Conservation (phyloP, 2,329 filamentous ascomycete species). For the Scedosporium dehoogii region DNA sequence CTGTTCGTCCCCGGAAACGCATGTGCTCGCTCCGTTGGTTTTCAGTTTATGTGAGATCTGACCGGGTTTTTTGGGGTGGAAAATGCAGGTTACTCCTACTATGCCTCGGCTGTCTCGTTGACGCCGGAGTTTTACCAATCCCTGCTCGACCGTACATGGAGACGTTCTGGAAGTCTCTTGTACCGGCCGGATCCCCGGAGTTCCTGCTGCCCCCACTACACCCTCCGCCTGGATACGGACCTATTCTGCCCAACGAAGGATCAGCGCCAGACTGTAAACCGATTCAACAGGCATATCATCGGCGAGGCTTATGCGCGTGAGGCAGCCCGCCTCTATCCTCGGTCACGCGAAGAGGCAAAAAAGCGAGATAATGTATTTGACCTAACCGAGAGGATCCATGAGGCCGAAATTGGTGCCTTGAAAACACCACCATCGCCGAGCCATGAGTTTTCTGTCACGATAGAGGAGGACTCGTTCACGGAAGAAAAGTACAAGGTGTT, state of each 20-base stretch:
- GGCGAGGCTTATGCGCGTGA: conserved; percentile 59
- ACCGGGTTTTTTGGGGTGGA: not conserved
- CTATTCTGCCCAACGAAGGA: conserved; percentile 58
- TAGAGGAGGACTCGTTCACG: conserved; percentile 62
- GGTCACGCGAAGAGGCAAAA: conserved; percentile 54
- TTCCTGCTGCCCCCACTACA: conserved; percentile 90
- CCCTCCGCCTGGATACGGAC: conserved; percentile 59
- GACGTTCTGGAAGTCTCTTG: conserved; percentile 59
- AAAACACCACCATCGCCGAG: conserved; percentile 52
- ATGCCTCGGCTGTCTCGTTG: conserved; percentile 51
- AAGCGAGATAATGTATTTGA: conserved; percentile 59
- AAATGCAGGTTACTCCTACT: conserved; percentile 60
- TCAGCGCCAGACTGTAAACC: conserved; percentile 66
- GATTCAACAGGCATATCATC: conserved; percentile 62
- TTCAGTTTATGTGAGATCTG: not conserved
- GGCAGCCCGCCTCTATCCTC: conserved; percentile 53
- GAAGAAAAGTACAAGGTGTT: conserved; percentile 68
- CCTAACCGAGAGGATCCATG: conserved; percentile 57
- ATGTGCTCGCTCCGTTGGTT: not conserved
- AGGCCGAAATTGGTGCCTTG: conserved; percentile 48
- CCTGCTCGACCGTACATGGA: conserved; percentile 68
- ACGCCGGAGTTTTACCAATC: conserved; percentile 59
- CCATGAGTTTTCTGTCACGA: conserved; percentile 57
- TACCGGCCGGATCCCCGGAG: conserved; percentile 70
- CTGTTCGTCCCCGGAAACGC: not conserved